Conservation (phyloP, 495 filamentous ascomycete genomes). For the Glutinoglossum americanum region DNA sequence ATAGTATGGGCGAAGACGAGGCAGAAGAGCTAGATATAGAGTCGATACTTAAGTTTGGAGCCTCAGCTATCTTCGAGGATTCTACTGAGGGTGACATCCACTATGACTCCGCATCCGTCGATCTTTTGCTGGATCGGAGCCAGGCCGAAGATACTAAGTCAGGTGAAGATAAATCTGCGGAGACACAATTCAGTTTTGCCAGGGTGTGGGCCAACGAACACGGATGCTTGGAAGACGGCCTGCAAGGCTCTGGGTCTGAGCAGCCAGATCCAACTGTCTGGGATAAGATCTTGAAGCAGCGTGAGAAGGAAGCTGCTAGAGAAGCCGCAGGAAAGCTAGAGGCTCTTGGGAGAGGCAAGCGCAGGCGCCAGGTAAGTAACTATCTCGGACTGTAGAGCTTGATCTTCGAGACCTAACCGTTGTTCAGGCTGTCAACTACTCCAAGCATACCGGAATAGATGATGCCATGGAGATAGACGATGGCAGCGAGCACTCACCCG, state of each 20-base stretch:
- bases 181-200: conserved; percentile 73
- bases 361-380: conserved; percentile 31
- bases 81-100: conserved; percentile 33
- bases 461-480: conserved; percentile 6
- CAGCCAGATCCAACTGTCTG: conserved; percentile 43
- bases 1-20: conserved; percentile 63
- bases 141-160: conserved; percentile 50
- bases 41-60: conserved; percentile 74
- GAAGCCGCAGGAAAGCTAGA: conserved; percentile 42
- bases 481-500: conserved; percentile 1
- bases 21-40: conserved; percentile 57
- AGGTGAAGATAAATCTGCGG: conserved; percentile 33
- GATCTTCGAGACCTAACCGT: conserved; percentile 8
- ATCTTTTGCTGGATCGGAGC: conserved; percentile 72
- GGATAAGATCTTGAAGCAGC: conserved; percentile 69
- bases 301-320: conserved; percentile 49
- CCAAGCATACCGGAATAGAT: not conserved
- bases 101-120: conserved; percentile 63
- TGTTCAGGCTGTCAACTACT: conserved; percentile 5
- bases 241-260: conserved; percentile 31
- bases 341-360: conserved; percentile 63
- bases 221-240: conserved; percentile 34
- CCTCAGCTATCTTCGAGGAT: conserved; percentile 65
- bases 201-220: conserved; percentile 81
- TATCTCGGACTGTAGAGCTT: not conserved